phyloP scores from a whole-genome alignment of 192 early-diverging fungal genomes.

The Phycomyces blakesleeanus region DNA sequence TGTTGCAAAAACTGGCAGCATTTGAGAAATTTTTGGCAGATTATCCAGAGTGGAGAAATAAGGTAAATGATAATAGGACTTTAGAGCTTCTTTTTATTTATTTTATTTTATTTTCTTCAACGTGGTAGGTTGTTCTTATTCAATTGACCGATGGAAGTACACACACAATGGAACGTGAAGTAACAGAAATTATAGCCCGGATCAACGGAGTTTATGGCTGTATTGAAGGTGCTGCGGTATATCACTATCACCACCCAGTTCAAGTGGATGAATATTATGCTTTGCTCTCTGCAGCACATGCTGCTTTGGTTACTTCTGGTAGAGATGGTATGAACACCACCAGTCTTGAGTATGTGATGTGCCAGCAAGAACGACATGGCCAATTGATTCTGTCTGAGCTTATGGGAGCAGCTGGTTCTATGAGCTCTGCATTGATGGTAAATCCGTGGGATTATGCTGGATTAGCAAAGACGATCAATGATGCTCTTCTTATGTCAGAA shows the following conservation, averaged over 20 bases:
- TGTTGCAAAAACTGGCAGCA: constrained; percentile 89
- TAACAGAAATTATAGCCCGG: constrained; percentile 82
- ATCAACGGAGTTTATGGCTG: constrained; percentile 95
- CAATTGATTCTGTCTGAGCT: constrained; percentile 94
- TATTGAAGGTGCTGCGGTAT: constrained; percentile 91
- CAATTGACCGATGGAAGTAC: constrained; percentile 89
- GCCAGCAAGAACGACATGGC: constrained; percentile 82
- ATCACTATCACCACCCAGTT: constrained; percentile 88
- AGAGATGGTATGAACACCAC: constrained; percentile 99
- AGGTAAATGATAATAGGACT: constrained; percentile 40
- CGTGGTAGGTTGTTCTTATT: constrained; percentile 71
- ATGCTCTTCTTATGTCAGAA: constrained; percentile 61
- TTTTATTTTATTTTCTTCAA: not conserved
- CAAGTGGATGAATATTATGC: constrained; percentile 96
- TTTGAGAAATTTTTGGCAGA: constrained; percentile 88
- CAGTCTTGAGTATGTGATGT: constrained; percentile 89
- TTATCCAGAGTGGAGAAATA: constrained; percentile 90
- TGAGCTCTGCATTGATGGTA: constrained; percentile 75
- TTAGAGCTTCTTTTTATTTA: not conserved
- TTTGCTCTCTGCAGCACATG: constrained; percentile 86
- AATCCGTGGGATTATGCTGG: constrained; percentile 88
- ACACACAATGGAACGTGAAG: constrained; percentile 72
- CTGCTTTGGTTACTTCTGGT: constrained; percentile 85
- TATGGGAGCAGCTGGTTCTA: constrained; percentile 87
- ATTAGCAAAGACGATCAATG: constrained; percentile 75